These are phyloP conservation scores for Cladosporium phlei DNA, from an alignment of 2,329 filamentous ascomycete genomes.

Conservation along the genomic window DNA sequence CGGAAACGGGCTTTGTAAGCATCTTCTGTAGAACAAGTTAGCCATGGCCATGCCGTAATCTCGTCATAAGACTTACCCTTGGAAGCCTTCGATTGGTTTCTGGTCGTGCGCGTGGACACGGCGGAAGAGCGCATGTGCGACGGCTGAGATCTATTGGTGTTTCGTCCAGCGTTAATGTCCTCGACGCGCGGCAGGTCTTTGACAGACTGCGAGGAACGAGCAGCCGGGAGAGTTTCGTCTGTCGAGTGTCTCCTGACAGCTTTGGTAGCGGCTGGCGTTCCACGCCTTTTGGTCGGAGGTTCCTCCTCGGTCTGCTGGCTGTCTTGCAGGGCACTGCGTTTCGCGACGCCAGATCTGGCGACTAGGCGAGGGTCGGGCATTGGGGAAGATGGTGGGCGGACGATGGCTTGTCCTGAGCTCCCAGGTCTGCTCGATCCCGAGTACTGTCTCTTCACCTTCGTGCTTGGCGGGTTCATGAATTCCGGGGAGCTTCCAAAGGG, in stretches of 20 bases:
- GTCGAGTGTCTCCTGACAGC: neutral
- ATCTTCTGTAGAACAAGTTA: neutral
- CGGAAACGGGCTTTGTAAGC: slow-evolving; percentile 2
- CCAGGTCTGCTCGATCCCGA: neutral
- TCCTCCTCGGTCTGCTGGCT: neutral
- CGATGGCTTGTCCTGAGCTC: neutral
- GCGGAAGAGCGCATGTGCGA: slow-evolving; percentile 2
- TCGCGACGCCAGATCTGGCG: neutral
- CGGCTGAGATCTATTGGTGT: neutral
- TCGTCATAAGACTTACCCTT: neutral
- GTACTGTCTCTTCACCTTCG: neutral
- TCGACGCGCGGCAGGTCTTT: slow-evolving; percentile 5
- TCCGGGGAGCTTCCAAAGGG: slow-evolving; percentile 7
- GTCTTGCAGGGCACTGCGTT: neutral
- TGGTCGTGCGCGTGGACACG: neutral
- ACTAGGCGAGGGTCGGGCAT: slow-evolving; percentile 2
- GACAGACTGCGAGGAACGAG: slow-evolving; percentile 11
- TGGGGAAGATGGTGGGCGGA: neutral
- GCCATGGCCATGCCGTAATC: neutral
- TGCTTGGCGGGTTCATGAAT: slow-evolving; percentile 4
- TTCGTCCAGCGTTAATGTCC: neutral
- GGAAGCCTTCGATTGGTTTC: neutral
- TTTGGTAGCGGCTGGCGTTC: neutral
- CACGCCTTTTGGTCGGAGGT: neutral
- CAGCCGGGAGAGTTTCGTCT: slow-evolving; percentile 2